Percentiles rank a stretch among this genome's conserved stretches.
These are phyloP conservation scores for Colletotrichum navitas DNA, from an alignment of 2,329 filamentous ascomycete genomes.

Conservation along the genomic window DNA sequence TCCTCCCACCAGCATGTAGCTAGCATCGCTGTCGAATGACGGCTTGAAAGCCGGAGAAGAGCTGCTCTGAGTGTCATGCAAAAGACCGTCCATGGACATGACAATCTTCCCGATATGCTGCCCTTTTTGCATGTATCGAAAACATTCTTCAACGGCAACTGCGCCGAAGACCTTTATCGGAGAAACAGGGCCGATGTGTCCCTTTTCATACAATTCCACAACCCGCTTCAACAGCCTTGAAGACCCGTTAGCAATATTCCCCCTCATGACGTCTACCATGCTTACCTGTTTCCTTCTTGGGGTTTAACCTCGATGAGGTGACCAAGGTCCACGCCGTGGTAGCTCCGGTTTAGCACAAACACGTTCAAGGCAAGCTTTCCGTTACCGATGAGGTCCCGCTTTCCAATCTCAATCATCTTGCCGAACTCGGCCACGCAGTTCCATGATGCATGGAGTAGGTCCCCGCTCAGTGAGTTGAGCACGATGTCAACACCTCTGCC, in stretches of 20 bases:
- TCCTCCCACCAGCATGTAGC: slow-evolving; percentile 46
- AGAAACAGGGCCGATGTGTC: slow-evolving; percentile 38
- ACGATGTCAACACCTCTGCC: slow-evolving; percentile 49
- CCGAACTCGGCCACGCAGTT: slow-evolving; percentile 56
- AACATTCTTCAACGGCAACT: slow-evolving; percentile 51
- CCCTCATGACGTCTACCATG: not conserved
- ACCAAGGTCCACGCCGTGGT: slow-evolving; percentile 41
- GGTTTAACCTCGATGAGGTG: slow-evolving; percentile 33
- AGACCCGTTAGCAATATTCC: not conserved
- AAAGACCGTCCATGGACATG: slow-evolving; percentile 39
- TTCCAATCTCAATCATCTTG: slow-evolving; percentile 57
- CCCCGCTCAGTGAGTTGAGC: slow-evolving; percentile 54
- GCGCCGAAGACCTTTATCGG: slow-evolving; percentile 44
- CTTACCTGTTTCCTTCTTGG: slow-evolving; percentile 16
- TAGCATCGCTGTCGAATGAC: not conserved
- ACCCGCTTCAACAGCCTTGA: slow-evolving; percentile 16
- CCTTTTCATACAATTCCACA: slow-evolving; percentile 24
- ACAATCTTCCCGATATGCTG: slow-evolving; percentile 58
- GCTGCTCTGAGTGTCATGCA: not conserved
- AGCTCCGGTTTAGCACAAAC: slow-evolving; percentile 47
- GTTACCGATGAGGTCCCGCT: slow-evolving; percentile 54
- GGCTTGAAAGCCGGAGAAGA: slow-evolving; percentile 8
- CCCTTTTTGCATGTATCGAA: slow-evolving; percentile 56
- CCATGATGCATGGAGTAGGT: slow-evolving; percentile 55
- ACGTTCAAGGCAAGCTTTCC: slow-evolving; percentile 56